A percentile compares a stretch with the other conserved stretches of the same genome.
phyloP scores from a whole-genome alignment of 305 asterid species.

The Fraxinus platypoda region DNA sequence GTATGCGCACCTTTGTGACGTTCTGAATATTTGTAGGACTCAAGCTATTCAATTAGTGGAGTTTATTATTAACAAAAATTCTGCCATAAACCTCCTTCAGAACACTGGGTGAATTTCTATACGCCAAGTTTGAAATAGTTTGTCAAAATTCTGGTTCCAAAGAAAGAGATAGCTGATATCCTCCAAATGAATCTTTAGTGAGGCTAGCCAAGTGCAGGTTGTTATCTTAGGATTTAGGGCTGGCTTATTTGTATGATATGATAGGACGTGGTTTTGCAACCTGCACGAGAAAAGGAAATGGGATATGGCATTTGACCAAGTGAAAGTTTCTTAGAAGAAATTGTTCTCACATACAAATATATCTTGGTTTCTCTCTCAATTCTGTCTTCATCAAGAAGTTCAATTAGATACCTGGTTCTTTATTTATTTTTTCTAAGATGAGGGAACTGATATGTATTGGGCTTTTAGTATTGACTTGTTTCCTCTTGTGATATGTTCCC shows the following conservation, averaged over 20 bases:
- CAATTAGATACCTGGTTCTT: background rate
- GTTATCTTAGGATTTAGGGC: background rate
- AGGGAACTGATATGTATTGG: background rate
- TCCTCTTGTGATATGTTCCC: background rate
- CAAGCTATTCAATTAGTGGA: background rate
- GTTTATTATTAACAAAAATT: background rate
- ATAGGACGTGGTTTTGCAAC: background rate
- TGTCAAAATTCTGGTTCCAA: background rate
- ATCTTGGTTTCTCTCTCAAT: background rate
- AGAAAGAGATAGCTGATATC: background rate
- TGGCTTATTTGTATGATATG: background rate
- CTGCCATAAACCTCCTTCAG: background rate
- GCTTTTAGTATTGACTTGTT: background rate
- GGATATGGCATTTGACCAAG: background rate
- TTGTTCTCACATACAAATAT: background rate
- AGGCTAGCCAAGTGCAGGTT: background rate
- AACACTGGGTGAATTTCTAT: background rate
- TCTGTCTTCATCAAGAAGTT: background rate
- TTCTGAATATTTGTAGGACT: background rate
- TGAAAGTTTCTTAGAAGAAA: background rate
- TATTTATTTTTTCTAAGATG: background rate
- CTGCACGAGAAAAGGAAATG: background rate
- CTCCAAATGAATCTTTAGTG: background rate
- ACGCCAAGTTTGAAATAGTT: background rate
- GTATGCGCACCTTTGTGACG: background rate